phyloP scores from a whole-genome alignment of 345 rosid genomes.

The Heritiera littoralis region DNA sequence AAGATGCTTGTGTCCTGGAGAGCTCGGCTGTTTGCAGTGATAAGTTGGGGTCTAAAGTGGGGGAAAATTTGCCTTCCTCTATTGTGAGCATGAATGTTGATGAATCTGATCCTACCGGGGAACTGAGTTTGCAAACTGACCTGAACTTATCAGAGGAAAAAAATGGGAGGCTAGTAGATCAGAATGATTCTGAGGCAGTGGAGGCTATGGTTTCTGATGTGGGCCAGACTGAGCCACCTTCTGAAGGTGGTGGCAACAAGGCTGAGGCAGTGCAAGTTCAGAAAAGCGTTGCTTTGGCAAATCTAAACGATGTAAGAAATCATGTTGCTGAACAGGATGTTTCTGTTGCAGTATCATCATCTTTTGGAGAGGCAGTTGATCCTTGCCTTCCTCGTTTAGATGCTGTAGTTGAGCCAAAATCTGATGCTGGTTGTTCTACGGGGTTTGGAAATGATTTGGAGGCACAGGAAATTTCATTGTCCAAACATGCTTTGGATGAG shows the following conservation, averaged over 20 bases:
- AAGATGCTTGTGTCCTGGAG: constrained; percentile 62
- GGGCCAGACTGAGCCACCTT: constrained; percentile 26
- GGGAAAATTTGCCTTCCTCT: constrained; percentile 37
- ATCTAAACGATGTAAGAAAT: constrained; percentile 32
- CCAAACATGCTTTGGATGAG: constrained; percentile 24
- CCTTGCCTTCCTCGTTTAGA: constrained; percentile 32
- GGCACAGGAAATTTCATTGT: constrained; percentile 23
- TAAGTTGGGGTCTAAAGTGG: constrained; percentile 45
- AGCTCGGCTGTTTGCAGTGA: constrained; percentile 46
- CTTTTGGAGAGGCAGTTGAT: constrained; percentile 24
- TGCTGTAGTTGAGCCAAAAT: constrained; percentile 32
- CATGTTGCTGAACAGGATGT: constrained; percentile 19
- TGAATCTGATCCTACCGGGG: constrained; percentile 29
- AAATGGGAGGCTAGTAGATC: constrained; percentile 29
- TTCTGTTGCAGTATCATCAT: constrained; percentile 33
- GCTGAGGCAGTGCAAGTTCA: constrained; percentile 29
- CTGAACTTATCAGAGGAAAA: constrained; percentile 40
- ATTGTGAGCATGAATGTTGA: constrained; percentile 36
- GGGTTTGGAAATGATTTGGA: constrained; percentile 30
- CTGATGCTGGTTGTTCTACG: constrained; percentile 30
- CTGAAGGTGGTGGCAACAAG: constrained; percentile 28
- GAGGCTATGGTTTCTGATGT: constrained; percentile 35
- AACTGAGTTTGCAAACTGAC: constrained; percentile 34
- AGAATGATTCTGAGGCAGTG: constrained; percentile 34
- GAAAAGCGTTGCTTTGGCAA: constrained; percentile 34